Base-by-base conservation (phyloP, 1,139 yeast species). In the Zygotorulaspora mrakii region DNA sequence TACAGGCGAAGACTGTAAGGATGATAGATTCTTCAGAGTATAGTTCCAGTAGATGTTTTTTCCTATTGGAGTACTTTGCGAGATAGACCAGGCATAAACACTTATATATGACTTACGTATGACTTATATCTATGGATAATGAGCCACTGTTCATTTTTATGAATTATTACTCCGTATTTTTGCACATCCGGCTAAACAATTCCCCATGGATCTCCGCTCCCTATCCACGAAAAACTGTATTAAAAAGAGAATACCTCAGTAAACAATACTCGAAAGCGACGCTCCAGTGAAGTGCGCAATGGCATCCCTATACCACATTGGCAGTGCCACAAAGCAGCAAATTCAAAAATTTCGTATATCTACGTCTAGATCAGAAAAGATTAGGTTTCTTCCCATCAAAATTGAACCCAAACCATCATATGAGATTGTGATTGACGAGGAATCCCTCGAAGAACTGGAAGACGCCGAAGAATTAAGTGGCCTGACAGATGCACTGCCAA, bases 401-500 rank as follows among this genome's bases (percentile, higher is more conserved):
- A 57, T 62, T 28, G 50, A 50, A 79, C 82, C 62, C 67, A 76
- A 59, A 58, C 68, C 42, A 49, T 55, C 78, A 1, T 79, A 79
- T 52, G 83, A 77, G 48, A 72, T 83, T 38, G 68, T 66, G 37
- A 57, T 69, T 17, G 82, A 74, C 41, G 63, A 62, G 10, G 57
- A 53, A 16, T 69, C 61, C 26, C 73, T 68, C 8, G 68, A 69
- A 23, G 67, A 70, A 20, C 57, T 75, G 18, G 70, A 39, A 58
- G 61, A 52, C 9, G 43, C 55, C 22, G 43, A 37, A 8, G 53
- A 48, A 10, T 31, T 84, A 9, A 83, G 76, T 26, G 83, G 77
- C 14, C 69, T 88, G 35, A 70, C 71, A 3, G 95, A 86, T 42
- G 86, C 79, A 47, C 66, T 88, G 39, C 96, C 96, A 1, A 95